Conservation (phyloP, 1,139 yeast species). For the Taphrina pruni region DNA sequence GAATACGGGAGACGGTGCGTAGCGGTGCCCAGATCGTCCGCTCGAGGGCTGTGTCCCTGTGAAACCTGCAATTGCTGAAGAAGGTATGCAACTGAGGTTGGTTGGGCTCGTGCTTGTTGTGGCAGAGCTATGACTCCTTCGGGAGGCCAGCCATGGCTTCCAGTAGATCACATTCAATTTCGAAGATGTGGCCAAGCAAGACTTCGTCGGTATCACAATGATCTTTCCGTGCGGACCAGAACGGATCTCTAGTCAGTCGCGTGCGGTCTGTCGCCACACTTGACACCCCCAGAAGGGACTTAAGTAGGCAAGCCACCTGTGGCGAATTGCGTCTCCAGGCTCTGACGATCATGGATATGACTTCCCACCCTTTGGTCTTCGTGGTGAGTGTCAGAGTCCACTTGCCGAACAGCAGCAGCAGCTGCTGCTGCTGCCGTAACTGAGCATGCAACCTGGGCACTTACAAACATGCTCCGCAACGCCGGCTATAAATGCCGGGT, state of each 20-base stretch:
- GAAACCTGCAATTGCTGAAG: too few relatives aligned
- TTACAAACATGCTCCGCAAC: too few relatives aligned
- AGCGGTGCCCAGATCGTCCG: too few relatives aligned
- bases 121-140: neutral
- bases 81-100: too few relatives aligned
- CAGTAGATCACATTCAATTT: neutral
- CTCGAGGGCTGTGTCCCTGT: too few relatives aligned
- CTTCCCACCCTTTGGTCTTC: neutral
- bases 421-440: neutral
- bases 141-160: neutral
- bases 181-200: slow-evolving; percentile 1
- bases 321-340: slow-evolving; percentile 11
- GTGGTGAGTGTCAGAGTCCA: neutral
- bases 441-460: too few relatives aligned
- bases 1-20: too few relatives aligned
- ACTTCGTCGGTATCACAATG: neutral
- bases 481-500: too few relatives aligned
- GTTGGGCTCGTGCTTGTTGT: neutral
- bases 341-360: neutral
- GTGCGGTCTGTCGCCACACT: slow-evolving; percentile 17
- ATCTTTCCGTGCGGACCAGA: neutral
- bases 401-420: neutral
- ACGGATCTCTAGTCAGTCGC: slow-evolving; percentile 4
- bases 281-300: neutral
- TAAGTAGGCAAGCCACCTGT: slow-evolving; percentile 17